phyloP scores from a whole-genome alignment of 176 grass and related monocot genomes.

The Oryza coarctata region DNA sequence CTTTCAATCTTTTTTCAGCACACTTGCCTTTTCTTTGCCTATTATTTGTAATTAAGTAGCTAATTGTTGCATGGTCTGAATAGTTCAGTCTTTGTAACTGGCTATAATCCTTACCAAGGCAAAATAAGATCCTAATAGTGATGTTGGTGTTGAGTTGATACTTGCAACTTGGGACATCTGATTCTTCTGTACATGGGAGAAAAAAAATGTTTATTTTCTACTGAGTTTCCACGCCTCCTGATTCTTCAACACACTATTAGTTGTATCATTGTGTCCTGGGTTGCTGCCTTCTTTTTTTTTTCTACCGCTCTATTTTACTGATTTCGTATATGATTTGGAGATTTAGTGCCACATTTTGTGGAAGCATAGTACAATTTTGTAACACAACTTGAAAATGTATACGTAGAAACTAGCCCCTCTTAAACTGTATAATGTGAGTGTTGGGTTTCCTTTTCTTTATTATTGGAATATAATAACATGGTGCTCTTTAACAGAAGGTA shows the following conservation, averaged over 20 bases:
- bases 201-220: not conserved
- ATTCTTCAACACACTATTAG: not conserved
- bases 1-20: not conserved
- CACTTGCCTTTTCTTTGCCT: not conserved
- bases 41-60: not conserved
- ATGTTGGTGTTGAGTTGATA: not conserved
- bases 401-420: not conserved
- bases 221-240: not conserved
- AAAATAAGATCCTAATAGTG: not conserved
- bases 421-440: not conserved
- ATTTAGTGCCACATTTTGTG: conserved; percentile 7
- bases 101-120: not conserved
- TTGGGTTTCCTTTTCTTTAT: not conserved
- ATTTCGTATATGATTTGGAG: not conserved
- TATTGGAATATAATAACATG: not conserved
- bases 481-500: conserved; percentile 57
- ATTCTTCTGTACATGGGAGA: not conserved
- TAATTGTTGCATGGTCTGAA: not conserved
- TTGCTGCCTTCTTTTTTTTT: not conserved
- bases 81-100: not conserved
- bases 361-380: not conserved
- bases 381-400: not conserved
- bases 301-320: not conserved
- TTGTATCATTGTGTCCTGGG: not conserved
- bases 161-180: not conserved